Base-by-base conservation (phyloP, 2,329 filamentous ascomycete genomes). In the Zelopaecilomyces penicillatus region DNA sequence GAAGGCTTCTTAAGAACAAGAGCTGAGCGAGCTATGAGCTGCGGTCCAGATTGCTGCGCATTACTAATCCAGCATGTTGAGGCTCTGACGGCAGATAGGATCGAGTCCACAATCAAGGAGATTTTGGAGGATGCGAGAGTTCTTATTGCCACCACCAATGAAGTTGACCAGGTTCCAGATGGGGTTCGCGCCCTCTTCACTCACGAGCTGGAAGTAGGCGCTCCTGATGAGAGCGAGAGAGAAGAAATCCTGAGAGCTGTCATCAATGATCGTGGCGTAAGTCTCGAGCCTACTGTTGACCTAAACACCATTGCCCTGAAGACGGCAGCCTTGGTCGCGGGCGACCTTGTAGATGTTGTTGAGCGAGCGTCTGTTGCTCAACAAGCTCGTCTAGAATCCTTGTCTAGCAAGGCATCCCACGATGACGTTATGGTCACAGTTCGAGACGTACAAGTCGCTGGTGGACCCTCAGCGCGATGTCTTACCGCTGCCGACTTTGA, bases 311-410 rank as follows among this genome's bases (percentile, higher is more conserved):
- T 98, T 11, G 93, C 93, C 1, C 76, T 98, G 41, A 97, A 97
- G 69, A 98, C 93, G 6, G 93, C 93, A 5, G 93, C 93, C 2
- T 73, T 98, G 6, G 93, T 98, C 3, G 93, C 93, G 19, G 93
- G 90, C 10, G 91, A 98, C 60, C 69, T 98, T 7, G 84, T 95
- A 2, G 93, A 98, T 59, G 91, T 98, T 0, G 87, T 96, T 30
- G 90, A 96, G 57, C 80, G 93, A 39, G 93, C 93, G 1, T 71
- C 87, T 1, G 81, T 91, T 8, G 88, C 88, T 5, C 82, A 86
- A 50, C 78, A 77, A 37, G 75, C 80, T 34, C 84, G 93, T 4
- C 73, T 98, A 2, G 85, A 95, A 61, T 68, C 74, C 19, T 71
- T 97, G 6, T 84, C 87, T 0, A 61, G 59, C 8, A 69, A 69